A percentile compares a stretch with the other conserved stretches of the same genome.
Evolutionary conservation across 352 stramenopile species (phyloP).

Genomic region (Phytophthora podocarpi): DNA sequence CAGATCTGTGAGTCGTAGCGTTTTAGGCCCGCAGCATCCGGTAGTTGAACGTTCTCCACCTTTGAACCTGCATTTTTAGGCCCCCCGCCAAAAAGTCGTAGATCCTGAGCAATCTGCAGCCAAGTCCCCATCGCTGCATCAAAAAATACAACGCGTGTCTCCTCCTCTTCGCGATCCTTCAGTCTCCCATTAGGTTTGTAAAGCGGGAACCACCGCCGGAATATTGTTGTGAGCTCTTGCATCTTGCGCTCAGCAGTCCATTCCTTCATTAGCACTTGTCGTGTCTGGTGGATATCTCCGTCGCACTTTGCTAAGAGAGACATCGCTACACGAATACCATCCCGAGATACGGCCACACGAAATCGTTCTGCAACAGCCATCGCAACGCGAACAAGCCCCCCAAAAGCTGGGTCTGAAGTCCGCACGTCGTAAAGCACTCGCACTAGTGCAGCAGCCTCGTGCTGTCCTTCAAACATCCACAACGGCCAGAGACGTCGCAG

Average conservation of each 20-base stretch:
- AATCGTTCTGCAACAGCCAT: conserved; percentile 50
- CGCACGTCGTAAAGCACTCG: conserved; percentile 68
- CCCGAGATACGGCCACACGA: conserved; percentile 42
- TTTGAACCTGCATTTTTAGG: neutral
- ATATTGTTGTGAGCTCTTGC: conserved; percentile 49
- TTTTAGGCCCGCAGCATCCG: conserved; percentile 39
- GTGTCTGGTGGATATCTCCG: conserved; percentile 37
- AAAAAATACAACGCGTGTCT: conserved; percentile 60
- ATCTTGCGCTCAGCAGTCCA: conserved; percentile 57
- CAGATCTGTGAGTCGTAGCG: conserved; percentile 73
- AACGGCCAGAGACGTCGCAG: conserved; percentile 69
- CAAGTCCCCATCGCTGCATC: conserved; percentile 64
- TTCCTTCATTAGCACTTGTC: conserved; percentile 30
- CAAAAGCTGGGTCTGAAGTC: conserved; percentile 67
- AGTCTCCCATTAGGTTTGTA: conserved; percentile 16
- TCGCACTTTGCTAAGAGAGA: conserved; percentile 42
- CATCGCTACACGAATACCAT: conserved; percentile 51
- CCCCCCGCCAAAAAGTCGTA: conserved; percentile 39
- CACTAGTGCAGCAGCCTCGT: conserved; percentile 62
- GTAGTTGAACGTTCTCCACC: neutral
- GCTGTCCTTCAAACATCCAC: conserved; percentile 76
- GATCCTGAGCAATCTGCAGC: conserved; percentile 60
- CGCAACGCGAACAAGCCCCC: conserved; percentile 66
- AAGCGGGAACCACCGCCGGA: conserved; percentile 50
- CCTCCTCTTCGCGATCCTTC: conserved; percentile 15